These are phyloP conservation scores for Rhizophlyctis rosea DNA, from an alignment of 192 early-diverging fungal genomes.

Conservation along the genomic window DNA sequence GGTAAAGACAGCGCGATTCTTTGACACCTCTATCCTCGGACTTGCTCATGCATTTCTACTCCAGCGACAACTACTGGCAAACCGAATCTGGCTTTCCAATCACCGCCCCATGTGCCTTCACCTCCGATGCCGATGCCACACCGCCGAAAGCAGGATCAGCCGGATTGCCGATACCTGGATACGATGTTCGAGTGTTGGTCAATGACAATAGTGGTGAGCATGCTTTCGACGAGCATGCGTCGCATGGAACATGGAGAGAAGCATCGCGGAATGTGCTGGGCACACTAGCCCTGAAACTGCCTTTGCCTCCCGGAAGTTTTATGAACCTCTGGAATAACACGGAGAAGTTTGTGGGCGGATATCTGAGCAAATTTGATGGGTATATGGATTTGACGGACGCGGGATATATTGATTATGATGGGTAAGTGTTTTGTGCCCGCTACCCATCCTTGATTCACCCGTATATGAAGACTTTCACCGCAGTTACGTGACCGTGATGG, in stretches of 20 bases:
- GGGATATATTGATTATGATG: background rate
- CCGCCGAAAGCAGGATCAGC: constrained; percentile 63
- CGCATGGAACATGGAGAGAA: too few relatives aligned
- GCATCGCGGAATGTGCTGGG: constrained; percentile 55
- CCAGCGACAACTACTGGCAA: constrained; percentile 82
- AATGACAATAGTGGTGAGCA: background rate
- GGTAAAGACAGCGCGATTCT: constrained; percentile 3
- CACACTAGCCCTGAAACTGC: constrained; percentile 73
- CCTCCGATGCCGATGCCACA: background rate
- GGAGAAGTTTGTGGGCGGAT: constrained; percentile 53
- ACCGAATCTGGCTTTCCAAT: constrained; percentile 85
- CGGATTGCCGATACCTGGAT: constrained; percentile 75
- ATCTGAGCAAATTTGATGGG: constrained; percentile 3
- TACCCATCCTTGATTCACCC: background rate
- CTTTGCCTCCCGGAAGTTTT: constrained; percentile 71
- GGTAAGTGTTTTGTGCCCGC: background rate
- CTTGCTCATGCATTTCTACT: background rate
- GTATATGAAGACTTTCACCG: constrained; percentile 5
- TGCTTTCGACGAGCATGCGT: too few relatives aligned
- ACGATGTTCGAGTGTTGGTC: constrained; percentile 61
- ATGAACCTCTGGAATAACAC: constrained; percentile 78
- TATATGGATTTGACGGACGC: background rate
- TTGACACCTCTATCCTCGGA: too few relatives aligned
- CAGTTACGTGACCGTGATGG: constrained; percentile 16
- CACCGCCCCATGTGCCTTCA: constrained; percentile 48